phyloP scores from a whole-genome alignment of 495 filamentous ascomycete species.

The Neurospora tetrasperma region DNA sequence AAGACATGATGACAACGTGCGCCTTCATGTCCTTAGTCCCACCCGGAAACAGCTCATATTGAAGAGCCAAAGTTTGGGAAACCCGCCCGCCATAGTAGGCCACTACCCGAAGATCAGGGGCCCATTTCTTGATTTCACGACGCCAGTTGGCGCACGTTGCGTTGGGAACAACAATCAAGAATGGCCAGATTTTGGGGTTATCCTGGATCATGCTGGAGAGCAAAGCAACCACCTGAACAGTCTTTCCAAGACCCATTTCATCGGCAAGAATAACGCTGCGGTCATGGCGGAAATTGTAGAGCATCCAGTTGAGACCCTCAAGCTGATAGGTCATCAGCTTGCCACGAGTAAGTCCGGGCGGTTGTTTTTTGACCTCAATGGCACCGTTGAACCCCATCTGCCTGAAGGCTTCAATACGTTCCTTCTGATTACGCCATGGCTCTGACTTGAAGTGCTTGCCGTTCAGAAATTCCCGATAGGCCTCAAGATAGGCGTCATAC shows the following conservation, averaged over 20 bases:
- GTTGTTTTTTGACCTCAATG: slow-evolving; percentile 62
- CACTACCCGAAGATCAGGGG: slow-evolving; percentile 74
- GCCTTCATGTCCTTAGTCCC: slow-evolving; percentile 51
- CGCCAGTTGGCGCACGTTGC: slow-evolving; percentile 95
- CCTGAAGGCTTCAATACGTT: slow-evolving; percentile 53
- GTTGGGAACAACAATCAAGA: slow-evolving; percentile 87
- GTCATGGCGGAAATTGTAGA: slow-evolving; percentile 73
- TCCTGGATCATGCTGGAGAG: slow-evolving; percentile 68
- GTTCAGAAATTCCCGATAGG: slow-evolving; percentile 75
- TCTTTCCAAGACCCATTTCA: slow-evolving; percentile 99
- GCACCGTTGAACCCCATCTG: slow-evolving; percentile 51
- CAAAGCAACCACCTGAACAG: slow-evolving; percentile 83
- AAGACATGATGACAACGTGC: slow-evolving; percentile 91
- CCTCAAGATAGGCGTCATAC: slow-evolving; percentile 72
- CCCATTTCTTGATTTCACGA: slow-evolving; percentile 91
- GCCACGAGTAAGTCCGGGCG: slow-evolving; percentile 60
- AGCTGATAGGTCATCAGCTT: slow-evolving; percentile 89
- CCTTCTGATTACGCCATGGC: slow-evolving; percentile 43
- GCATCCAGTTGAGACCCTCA: slow-evolving; percentile 94
- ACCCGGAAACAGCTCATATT: slow-evolving; percentile 74
- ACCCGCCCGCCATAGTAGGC: slow-evolving; percentile 73
- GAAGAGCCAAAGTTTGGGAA: slow-evolving; percentile 57
- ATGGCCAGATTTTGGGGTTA: slow-evolving; percentile 74
- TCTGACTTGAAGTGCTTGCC: slow-evolving; percentile 56
- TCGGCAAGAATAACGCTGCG: slow-evolving; percentile 93